These are phyloP conservation scores for Trichoderma erinaceum DNA, from an alignment of 495 filamentous ascomycete genomes.

Conservation along the genomic window DNA sequence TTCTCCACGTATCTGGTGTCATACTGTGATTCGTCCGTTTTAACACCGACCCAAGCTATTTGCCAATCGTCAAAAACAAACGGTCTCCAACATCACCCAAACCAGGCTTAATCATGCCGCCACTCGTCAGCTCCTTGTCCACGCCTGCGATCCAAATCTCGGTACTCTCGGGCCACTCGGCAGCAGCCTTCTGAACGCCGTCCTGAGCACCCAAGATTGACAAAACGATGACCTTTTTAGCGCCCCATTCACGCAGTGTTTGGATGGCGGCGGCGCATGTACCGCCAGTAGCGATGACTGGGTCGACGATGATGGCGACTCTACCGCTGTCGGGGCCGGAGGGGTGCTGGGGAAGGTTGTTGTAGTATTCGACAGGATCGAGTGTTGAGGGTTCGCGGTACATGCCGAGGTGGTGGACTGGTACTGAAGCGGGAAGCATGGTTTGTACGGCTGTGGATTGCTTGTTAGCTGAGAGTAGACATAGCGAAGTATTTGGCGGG, in stretches of 20 bases:
- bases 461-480: neutral
- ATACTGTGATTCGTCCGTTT: neutral
- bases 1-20: neutral
- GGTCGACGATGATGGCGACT: slow-evolving; percentile 81
- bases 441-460: slow-evolving; percentile 60
- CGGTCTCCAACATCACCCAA: slow-evolving; percentile 89
- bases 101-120: slow-evolving; percentile 88
- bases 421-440: slow-evolving; percentile 72
- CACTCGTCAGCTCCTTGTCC: slow-evolving; percentile 62
- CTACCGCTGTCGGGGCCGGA: slow-evolving; percentile 35
- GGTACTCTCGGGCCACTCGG: slow-evolving; percentile 65
- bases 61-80: slow-evolving; percentile 88
- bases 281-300: slow-evolving; percentile 88
- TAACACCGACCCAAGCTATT: slow-evolving; percentile 43
- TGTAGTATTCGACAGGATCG: slow-evolving; percentile 95
- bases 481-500: neutral
- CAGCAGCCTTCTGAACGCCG: slow-evolving; percentile 62
- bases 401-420: slow-evolving; percentile 89
- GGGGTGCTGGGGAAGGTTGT: slow-evolving; percentile 78
- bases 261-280: slow-evolving; percentile 87
- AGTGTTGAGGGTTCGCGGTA: slow-evolving; percentile 82
- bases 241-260: slow-evolving; percentile 84
- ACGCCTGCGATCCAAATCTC: slow-evolving; percentile 80
- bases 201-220: slow-evolving; percentile 62
- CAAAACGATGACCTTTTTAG: slow-evolving; percentile 71